Evolutionary conservation across 2,329 filamentous ascomycete genomes (phyloP), one percentile per base, ranked within the genome.

Genomic region (Penicillium sp.): DNA sequence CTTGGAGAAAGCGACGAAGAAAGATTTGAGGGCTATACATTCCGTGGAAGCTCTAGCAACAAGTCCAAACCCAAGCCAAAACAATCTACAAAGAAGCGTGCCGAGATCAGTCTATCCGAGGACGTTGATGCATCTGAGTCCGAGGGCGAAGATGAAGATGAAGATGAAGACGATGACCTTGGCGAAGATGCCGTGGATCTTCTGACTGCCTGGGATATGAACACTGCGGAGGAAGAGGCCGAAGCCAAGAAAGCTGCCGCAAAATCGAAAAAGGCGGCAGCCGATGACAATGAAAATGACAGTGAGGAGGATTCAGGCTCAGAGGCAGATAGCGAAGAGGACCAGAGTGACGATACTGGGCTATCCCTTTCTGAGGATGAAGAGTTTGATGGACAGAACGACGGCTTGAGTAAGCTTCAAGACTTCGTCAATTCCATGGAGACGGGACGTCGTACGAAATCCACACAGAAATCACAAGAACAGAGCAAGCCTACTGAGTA

Each of bases 1-100:
- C 91, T 96, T 80, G 90, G 91, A 3, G 88, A 90, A 63, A 95
- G 90, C 67, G 93, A 96, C 68, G 88, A 95, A 68, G 93, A 96
- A 71, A 84, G 83, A 61, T 96, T 96, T 63, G 86, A 91, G 62
- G 90, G 87, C 11, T 96, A 88, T 67, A 84, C 83, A 4, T 90
- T 90, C 68, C 80, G 85, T 33, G 87, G 86, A 31, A 85, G 82
- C 63, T 81, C 81, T n/a, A 71, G 72, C 31, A 71, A 61, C 51
- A 73, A 74, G 31, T 66, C 70, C 45, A 77, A 74, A 61, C 66
- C 68, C 58, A 77, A 72, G 50, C 65, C 69, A 57, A 71, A 68
- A 52, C 56, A 51, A 57, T 62, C 67, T 50, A 45, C 50, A 22
- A 73, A 70, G 53, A 65, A 66, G 50, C 61, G 61, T 63, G 56